Evolutionary conservation across 495 filamentous ascomycete species (phyloP), one percentile per base, ranked within the genome.

Genomic region (Lophiostoma macrostomum): DNA sequence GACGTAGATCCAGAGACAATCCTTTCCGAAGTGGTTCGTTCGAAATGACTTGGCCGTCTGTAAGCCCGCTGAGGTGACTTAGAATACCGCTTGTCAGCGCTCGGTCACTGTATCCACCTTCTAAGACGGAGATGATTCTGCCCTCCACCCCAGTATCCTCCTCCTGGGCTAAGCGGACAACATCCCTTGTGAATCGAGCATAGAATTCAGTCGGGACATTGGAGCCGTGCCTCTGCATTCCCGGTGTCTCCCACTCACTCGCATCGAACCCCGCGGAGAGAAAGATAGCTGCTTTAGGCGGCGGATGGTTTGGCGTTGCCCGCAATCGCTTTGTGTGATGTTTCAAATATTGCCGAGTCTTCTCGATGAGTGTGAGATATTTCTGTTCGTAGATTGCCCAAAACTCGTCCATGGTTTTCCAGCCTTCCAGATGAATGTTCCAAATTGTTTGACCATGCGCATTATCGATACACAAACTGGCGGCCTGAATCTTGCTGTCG

Each of bases 151-250:
- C 78, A 8, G 84, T 78, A 3, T 78, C 84, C 55, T 87, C 86
- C 67, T 96, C 90, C 37, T 90, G 79, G 0, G 94, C 86, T 45
- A 98, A 73, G 4, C 74, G 76, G 12, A 91, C 84, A 3, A 95
- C 78, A 61, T 98, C 93, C 4, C 80, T 78, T 0, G 93, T 91
- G 53, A 98, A 84, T 2, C 83, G 79, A 40, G 94, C 91, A 68
- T 96, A 98, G 66, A 98, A 98, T 25, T 90, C 90, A 5, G 91
- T 97, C 0, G 94, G 93, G 6, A 98, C 91, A 69, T 95, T 93
- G 50, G 94, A 88, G 43, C 84, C 82, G 69, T 98, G 93, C 41
- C 93, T 76, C 65, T 97, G 93, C 94, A 98, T 97, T 1, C 85
- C 88, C 3, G 74, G 66, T n/a, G 82, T 79, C 67, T 98, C 93